Conservation (phyloP, 2,329 filamentous ascomycete species). For the Phaeophleospora eucalypticola region DNA sequence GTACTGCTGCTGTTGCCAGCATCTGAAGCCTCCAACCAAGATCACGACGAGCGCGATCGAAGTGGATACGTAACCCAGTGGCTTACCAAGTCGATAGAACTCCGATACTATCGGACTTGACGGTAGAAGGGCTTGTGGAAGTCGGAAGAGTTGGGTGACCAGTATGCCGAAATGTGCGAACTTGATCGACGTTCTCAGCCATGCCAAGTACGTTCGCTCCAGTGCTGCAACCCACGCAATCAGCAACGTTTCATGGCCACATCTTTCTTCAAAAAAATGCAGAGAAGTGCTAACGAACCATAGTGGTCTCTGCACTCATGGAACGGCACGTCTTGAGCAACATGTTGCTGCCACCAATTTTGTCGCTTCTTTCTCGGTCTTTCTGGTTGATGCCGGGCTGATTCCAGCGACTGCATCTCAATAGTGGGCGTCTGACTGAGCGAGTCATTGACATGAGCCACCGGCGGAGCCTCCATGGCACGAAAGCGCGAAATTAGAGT, state of each 20-base stretch:
- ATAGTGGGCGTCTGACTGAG: no score
- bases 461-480: no score
- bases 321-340: not conserved
- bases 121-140: not conserved
- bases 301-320: not conserved
- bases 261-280: no score
- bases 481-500: no score
- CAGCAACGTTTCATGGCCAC: not conserved
- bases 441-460: no score
- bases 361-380: no score
- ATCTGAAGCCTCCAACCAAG: not conserved
- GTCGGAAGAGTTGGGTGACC: not conserved
- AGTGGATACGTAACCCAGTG: not conserved
- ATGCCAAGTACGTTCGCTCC: conserved; percentile 1
- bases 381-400: no score
- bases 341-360: not conserved
- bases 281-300: not conserved
- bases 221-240: not conserved
- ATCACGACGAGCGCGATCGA: not conserved
- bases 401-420: no score
- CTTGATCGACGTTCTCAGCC: not conserved
- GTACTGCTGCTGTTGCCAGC: conserved; percentile 1
- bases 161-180: not conserved
- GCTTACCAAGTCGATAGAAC: not conserved
- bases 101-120: not conserved